Percentiles rank a stretch among this genome's conserved stretches.
These are phyloP conservation scores for Rhytidhysteron rufulum DNA, from an alignment of 2,329 filamentous ascomycete genomes.

Conservation along the genomic window DNA sequence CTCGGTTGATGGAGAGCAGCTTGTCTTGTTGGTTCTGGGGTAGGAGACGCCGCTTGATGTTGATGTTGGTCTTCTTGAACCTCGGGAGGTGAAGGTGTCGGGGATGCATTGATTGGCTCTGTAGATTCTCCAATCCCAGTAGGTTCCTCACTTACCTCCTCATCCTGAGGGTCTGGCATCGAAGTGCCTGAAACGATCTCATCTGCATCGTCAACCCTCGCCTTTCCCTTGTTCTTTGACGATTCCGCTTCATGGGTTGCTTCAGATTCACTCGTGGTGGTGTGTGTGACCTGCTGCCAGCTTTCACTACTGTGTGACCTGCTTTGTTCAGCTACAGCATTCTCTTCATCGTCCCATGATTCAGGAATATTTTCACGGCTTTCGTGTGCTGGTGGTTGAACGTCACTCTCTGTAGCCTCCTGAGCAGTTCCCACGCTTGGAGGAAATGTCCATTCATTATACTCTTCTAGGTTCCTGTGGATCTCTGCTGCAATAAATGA, in stretches of 20 bases:
- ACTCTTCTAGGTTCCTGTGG: slow-evolving; percentile 45
- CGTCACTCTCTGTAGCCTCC: no score
- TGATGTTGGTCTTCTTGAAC: slow-evolving; percentile 3
- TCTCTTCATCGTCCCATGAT: slow-evolving; percentile 25
- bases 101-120: no score
- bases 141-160: no score
- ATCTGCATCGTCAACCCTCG: no score
- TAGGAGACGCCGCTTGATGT: slow-evolving; percentile 2
- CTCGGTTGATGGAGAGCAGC: slow-evolving; percentile 11
- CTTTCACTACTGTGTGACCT: slow-evolving; percentile 37
- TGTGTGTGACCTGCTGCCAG: slow-evolving; percentile 36
- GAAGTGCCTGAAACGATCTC: no score
- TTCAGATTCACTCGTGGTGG: slow-evolving; percentile 22
- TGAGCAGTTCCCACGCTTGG: no score
- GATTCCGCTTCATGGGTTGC: slow-evolving; percentile 20
- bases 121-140: no score
- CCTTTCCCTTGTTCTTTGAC: slow-evolving; percentile 24
- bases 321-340: slow-evolving; percentile 22
- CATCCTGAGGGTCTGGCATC: no score
- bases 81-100: no score
- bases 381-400: no score
- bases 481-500: slow-evolving; percentile 47
- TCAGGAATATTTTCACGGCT: slow-evolving; percentile 11
- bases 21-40: slow-evolving; percentile 7
- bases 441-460: no score